phyloP scores from a whole-genome alignment of 2,329 filamentous ascomycete species.

The Pseudocercospora fuligena region DNA sequence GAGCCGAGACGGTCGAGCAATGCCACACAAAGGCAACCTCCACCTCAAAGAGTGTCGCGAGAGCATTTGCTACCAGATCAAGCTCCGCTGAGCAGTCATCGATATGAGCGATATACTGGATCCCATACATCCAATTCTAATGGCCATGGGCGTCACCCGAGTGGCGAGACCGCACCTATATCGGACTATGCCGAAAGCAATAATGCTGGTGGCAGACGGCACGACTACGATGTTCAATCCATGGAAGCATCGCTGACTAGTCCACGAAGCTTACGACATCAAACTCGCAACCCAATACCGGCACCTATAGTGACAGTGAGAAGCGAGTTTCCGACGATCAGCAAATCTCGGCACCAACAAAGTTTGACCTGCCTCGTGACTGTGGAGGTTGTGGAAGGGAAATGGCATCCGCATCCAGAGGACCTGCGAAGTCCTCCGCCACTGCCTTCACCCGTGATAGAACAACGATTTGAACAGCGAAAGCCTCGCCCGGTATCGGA shows the following conservation, averaged over 20 bases:
- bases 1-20: conserved; percentile 23
- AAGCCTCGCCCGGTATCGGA: conserved; percentile 52
- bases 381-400: conserved; percentile 88
- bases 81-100: conserved; percentile 17
- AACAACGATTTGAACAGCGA: conserved; percentile 56
- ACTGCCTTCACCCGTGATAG: conserved; percentile 46
- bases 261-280: conserved; percentile 73
- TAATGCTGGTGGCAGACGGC: conserved; percentile 70
- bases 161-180: conserved; percentile 71
- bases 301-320: conserved; percentile 90
- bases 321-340: conserved; percentile 95
- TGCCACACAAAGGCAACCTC: conserved; percentile 19
- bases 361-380: conserved; percentile 92
- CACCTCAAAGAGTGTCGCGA: conserved; percentile 24
- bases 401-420: conserved; percentile 85
- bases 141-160: conserved; percentile 71
- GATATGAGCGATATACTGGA: conserved; percentile 33
- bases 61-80: conserved; percentile 36
- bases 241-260: conserved; percentile 86
- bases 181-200: conserved; percentile 82
- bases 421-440: conserved; percentile 66
- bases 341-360: conserved; percentile 88
- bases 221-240: conserved; percentile 94
- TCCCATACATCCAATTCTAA: conserved; percentile 55
- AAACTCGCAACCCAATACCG: conserved; percentile 82